phyloP scores from a whole-genome alignment of 305 asterid genomes.

The Solanum aculeatissimum region DNA sequence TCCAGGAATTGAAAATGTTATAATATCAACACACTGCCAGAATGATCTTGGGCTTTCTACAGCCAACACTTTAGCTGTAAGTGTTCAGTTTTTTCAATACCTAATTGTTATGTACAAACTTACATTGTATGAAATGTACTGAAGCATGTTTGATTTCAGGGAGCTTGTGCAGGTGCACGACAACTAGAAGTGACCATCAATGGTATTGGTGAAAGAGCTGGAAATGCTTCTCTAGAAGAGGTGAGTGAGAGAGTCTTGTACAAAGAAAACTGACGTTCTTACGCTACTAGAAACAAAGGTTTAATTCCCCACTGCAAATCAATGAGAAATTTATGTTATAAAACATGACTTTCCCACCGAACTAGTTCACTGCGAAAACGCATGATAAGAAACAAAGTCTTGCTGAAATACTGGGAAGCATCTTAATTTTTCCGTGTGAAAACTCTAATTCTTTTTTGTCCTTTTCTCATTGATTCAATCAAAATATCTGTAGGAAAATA shows the following conservation, averaged over 20 bases:
- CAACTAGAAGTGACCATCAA: slow-evolving; percentile 92
- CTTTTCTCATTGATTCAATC: no score
- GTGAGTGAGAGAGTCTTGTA: slow-evolving; percentile 20
- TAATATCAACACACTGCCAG: slow-evolving; percentile 92
- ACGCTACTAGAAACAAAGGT: background rate
- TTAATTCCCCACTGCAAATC: background rate
- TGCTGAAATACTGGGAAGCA: no score
- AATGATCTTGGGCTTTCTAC: slow-evolving; percentile 96
- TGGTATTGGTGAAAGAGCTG: slow-evolving; percentile 99
- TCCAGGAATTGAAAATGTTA: slow-evolving; percentile 74
- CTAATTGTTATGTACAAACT: slow-evolving; percentile 12
- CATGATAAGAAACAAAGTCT: background rate
- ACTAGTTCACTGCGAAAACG: background rate
- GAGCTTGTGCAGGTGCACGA: slow-evolving; percentile 92
- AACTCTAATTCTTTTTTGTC: no score
- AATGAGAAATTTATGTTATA: background rate
- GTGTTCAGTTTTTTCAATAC: background rate
- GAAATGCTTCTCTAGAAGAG: slow-evolving; percentile 97
- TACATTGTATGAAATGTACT: background rate
- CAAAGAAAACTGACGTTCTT: background rate
- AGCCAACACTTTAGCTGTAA: slow-evolving; percentile 79
- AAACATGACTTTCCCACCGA: background rate
- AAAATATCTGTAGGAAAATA: no score
- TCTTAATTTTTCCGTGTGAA: no score
- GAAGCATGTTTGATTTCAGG: slow-evolving; percentile 45